phyloP scores from a whole-genome alignment of 257 asterid species.

The Przewalskia tangutica region DNA sequence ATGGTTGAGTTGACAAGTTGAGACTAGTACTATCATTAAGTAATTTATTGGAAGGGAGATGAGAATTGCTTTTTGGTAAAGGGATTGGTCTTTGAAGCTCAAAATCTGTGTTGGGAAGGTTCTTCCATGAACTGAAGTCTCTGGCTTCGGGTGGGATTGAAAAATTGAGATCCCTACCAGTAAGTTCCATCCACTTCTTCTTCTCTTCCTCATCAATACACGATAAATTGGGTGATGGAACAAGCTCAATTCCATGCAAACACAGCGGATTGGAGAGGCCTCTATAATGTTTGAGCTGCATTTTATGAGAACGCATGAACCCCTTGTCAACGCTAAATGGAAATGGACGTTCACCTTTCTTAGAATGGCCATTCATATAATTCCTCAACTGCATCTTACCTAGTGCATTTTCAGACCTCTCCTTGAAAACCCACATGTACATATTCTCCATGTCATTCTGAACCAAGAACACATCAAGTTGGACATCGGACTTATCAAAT shows the following conservation, averaged over 20 bases:
- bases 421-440: conserved; percentile 86
- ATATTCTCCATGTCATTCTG: conserved; percentile 79
- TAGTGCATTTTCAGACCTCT: conserved; percentile 61
- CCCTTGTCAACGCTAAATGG: conserved; percentile 63
- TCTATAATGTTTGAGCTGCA: conserved; percentile 61
- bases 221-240: conserved; percentile 34
- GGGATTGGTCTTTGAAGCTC: conserved; percentile 46
- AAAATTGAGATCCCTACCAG: conserved; percentile 45
- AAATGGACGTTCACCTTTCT: conserved; percentile 58
- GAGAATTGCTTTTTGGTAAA: not conserved
- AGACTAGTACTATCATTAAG: conserved; percentile 41
- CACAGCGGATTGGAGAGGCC: conserved; percentile 67
- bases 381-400: conserved; percentile 76
- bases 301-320: conserved; percentile 50
- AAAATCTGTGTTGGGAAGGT: conserved; percentile 50
- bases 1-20: conserved; percentile 38
- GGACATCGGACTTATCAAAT: conserved; percentile 51
- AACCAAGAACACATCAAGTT: conserved; percentile 55
- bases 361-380: conserved; percentile 73
- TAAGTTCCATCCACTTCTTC: conserved; percentile 58
- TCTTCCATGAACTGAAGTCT: conserved; percentile 52
- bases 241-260: conserved; percentile 60
- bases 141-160: conserved; percentile 50
- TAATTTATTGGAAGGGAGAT: conserved; percentile 23
- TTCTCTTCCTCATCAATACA: conserved; percentile 49